Base-by-base conservation (phyloP, 768 basidiomycete species). In the Fomitopsis pulvina region DNA sequence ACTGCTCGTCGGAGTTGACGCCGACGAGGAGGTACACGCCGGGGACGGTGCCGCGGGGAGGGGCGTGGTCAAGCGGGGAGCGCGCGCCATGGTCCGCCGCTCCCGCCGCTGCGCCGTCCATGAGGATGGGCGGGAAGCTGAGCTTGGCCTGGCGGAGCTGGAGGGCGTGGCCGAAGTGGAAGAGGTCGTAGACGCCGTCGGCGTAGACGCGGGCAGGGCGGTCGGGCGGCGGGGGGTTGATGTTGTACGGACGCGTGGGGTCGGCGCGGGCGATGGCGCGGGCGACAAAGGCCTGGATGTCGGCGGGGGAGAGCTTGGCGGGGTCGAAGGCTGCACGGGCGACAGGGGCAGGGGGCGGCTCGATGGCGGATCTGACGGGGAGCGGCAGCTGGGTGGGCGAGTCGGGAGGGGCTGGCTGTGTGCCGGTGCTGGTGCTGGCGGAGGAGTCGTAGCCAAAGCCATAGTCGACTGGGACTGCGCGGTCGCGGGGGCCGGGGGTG, bases 71-170 rank as follows among this genome's bases (percentile, higher is more conserved):
- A 18, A 37, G 34, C 34, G 34, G 34, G 34, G 7, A 21, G 47
- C 20, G 18, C 47, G 8, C 38, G 20, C 28, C 37, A 12, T 9
- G 20, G 14, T 45, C 9, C 12, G 10, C 5, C 30, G 50, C 22
- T 6, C 26, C 9, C 34, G 47, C 18, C 14, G 47, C 29, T 9
- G 25, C 6, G 24, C 43, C 7, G 14, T 12, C 34, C 14, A 16
- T 18, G 34, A 18, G 43, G 28, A 55, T 40, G n/a, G 57, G 43
- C 5, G 63, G 59, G 69, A 99, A 97, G 0, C 90, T 84, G 14
- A 96, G 74, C 63, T 99, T 99, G 43, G 95, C 93, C 71, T 99
- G 96, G 24, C 95, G 87, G 26, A 98, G 77, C 68, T 97, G 95
- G 16, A 98, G 74, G 1, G 94, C 91, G 71, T 98, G 94, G 4